phyloP scores from a whole-genome alignment of 345 rosid species.

The Salix arbutifolia region DNA sequence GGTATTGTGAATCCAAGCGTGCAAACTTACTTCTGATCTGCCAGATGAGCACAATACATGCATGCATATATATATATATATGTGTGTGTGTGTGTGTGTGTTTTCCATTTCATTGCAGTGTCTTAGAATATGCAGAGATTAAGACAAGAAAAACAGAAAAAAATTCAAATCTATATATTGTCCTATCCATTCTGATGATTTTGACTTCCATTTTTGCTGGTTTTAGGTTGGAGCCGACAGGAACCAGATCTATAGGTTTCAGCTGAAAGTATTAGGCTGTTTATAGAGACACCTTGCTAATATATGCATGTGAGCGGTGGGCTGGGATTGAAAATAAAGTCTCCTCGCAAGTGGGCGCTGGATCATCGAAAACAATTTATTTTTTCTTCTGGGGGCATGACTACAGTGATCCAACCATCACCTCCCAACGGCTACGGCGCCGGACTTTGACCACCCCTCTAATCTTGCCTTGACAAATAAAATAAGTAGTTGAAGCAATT shows the following conservation, averaged over 20 bases:
- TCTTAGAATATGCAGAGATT: not conserved
- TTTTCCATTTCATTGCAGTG: too few species aligned
- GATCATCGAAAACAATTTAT: not conserved
- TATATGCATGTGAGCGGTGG: too few species aligned
- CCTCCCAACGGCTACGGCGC: slow-evolving; percentile 12
- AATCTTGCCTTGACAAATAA: too few species aligned
- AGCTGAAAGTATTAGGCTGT: not conserved
- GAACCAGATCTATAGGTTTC: not conserved
- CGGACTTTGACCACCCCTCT: slow-evolving; percentile 16
- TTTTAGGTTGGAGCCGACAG: not conserved
- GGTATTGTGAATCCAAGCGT: not conserved
- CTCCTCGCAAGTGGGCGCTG: not conserved
- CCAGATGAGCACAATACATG: not conserved
- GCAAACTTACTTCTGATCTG: not conserved
- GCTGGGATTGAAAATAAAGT: too few species aligned
- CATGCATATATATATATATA: too few species aligned
- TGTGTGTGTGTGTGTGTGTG: fast-evolving
- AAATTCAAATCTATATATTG: not conserved
- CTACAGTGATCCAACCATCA: not conserved
- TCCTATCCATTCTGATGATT: not conserved
- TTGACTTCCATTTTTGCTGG: not conserved
- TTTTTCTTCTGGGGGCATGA: not conserved
- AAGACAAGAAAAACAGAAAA: not conserved
- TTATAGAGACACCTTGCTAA: not conserved
- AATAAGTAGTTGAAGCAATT: too few species aligned